Base-by-base conservation (phyloP, 768 basidiomycete species). In the Calocybe indica region DNA sequence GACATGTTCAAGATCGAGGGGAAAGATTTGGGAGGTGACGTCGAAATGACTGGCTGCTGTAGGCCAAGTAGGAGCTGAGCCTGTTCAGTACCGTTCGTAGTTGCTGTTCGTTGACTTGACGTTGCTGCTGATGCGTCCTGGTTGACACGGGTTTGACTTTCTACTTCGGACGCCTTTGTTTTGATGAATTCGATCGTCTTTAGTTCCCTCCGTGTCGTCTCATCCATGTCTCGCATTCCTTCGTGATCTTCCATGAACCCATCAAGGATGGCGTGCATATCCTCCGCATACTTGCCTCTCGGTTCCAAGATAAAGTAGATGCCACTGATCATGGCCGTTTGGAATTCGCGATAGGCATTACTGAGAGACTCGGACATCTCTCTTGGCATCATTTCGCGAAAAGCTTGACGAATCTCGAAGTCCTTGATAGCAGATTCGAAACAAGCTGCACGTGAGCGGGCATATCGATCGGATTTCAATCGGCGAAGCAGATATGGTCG, bases 351-450 rank as follows among this genome's bases (percentile, higher is more conserved):
- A 58, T 91, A 92, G 6, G 85, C 86, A 52, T 87, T 89, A 56
- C 88, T 82, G 29, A 89, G 73, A 41, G 85, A 83, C 55, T 80
- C 79, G 15, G 76, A 78, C 10, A 77, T 78, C 58, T 85, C 85
- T 56, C 76, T 77, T 0, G 82, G 73, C 48, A 81, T 73, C 22
- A 70, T 65, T 49, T 80, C 73, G 50, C 82, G 72, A 60, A 89
- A 90, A 3, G 74, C 76, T 49, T 79, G 76, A 43, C 89, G 81
- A 51, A 92, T 81, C 54, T 83, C 75, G 59, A 88, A 93, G 62
- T 95, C 92, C 58, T 82, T 84, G 55, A 90, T 80, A 4, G 92
- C 90, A 9, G 89, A 90, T 52, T 95, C 90, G 58, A 95, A 94
- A 62, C 92, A 96, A 10, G 92, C 93, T 46, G 70, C 72, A 35